These are phyloP conservation scores for Suillus spraguei DNA, from an alignment of 768 basidiomycete species.

Conservation along the genomic window DNA sequence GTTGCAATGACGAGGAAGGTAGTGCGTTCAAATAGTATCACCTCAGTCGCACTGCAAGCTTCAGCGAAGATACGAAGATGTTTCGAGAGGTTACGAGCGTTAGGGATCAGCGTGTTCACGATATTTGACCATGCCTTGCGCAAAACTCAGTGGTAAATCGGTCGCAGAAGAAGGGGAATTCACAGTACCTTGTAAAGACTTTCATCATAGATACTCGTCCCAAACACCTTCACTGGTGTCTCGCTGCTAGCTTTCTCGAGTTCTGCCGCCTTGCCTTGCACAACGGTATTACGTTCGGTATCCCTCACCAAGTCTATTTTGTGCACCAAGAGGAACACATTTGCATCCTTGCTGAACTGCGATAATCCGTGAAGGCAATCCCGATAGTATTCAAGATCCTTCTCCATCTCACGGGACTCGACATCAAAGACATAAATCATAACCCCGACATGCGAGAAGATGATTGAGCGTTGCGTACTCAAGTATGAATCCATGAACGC, in stretches of 20 bases:
- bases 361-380: slow-evolving; percentile 86
- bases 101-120: slow-evolving; percentile 95
- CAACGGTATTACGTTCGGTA: slow-evolving; percentile 51
- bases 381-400: slow-evolving; percentile 90
- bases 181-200: slow-evolving; percentile 84
- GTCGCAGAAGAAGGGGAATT: slow-evolving; percentile 4
- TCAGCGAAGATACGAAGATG: slow-evolving; percentile 87
- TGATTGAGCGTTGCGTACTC: slow-evolving; percentile 86
- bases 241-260: slow-evolving; percentile 69
- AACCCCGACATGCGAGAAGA: slow-evolving; percentile 95
- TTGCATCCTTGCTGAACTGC: slow-evolving; percentile 79
- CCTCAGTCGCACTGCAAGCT: slow-evolving; percentile 89
- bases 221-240: slow-evolving; percentile 70
- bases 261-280: slow-evolving; percentile 75
- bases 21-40: slow-evolving; percentile 94
- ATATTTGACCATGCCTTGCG: slow-evolving; percentile 96
- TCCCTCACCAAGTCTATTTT: slow-evolving; percentile 95
- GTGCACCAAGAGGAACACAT: slow-evolving; percentile 89
- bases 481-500: slow-evolving; percentile 98
- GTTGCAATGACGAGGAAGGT: slow-evolving; percentile 98
- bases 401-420: slow-evolving; percentile 79
- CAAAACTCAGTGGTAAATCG: slow-evolving; percentile 14
- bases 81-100: slow-evolving; percentile 83
- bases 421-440: slow-evolving; percentile 99
- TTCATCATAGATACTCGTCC: slow-evolving; percentile 97